A percentile compares a stretch with the other conserved stretches of the same genome.
Evolutionary conservation across 345 rosid species (phyloP).

Genomic region (Populus pruinosa): DNA sequence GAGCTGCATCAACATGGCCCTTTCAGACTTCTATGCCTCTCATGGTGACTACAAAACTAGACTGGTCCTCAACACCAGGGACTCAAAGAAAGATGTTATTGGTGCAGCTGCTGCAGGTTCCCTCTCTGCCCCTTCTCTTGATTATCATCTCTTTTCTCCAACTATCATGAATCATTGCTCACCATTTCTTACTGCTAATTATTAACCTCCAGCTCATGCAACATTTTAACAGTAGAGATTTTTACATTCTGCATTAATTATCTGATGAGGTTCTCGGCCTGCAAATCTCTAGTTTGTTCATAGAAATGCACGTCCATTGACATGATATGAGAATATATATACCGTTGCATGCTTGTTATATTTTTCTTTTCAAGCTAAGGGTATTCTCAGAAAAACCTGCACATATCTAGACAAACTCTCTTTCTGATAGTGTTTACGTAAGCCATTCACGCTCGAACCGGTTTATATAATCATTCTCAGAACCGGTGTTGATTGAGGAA

Average conservation of each 20-base stretch:
- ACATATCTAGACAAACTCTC: no score
- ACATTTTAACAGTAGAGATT: background rate
- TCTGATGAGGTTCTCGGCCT: background rate
- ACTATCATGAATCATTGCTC: background rate
- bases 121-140: no score
- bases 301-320: background rate
- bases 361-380: no score
- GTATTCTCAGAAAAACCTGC: no score
- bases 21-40: constrained; percentile 47
- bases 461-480: no score
- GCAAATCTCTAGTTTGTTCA: background rate
- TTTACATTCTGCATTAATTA: background rate
- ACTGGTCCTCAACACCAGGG: constrained; percentile 31
- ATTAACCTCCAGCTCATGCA: background rate
- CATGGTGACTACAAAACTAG: constrained; percentile 43
- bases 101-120: no score
- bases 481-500: no score
- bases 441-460: no score
- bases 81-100: constrained; percentile 19
- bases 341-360: no score
- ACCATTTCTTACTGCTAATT: background rate
- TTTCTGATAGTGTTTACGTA: no score
- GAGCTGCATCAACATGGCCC: constrained; percentile 54
- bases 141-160: background rate
- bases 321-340: no score